Conservation (phyloP, 108 stramenopile genomes). For the Stephanodiscus minutulus region DNA sequence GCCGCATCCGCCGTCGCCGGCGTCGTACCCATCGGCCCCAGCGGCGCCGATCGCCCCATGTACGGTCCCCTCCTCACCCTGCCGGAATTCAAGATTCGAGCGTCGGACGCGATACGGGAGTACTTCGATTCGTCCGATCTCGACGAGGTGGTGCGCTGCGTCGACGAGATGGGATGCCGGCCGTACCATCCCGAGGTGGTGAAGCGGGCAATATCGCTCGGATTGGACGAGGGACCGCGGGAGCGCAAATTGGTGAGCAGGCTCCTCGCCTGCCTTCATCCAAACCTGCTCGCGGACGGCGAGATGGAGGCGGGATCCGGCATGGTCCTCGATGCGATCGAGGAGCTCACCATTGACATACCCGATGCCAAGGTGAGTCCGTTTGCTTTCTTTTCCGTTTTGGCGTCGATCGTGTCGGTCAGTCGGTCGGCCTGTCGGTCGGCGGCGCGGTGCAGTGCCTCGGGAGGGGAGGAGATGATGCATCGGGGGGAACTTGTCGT, state of each 20-base stretch:
- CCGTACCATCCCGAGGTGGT: slow-evolving; percentile 83
- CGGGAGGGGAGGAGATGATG: no score
- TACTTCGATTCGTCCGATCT: slow-evolving; percentile 81
- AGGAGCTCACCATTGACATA: slow-evolving; percentile 87
- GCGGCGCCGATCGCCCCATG: no score
- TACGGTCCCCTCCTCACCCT: slow-evolving; percentile 83
- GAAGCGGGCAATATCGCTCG: slow-evolving; percentile 76
- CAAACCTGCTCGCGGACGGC: slow-evolving; percentile 67
- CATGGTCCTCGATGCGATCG: slow-evolving; percentile 79
- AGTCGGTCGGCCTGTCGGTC: no score
- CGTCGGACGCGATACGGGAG: slow-evolving; percentile 63
- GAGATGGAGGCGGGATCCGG: slow-evolving; percentile 88
- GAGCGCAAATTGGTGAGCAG: slow-evolving; percentile 85
- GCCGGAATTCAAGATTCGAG: slow-evolving; percentile 87
- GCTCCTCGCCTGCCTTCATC: slow-evolving; percentile 87
- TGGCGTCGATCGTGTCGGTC: no score
- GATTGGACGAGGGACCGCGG: slow-evolving; percentile 80
- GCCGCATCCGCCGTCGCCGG: background rate
- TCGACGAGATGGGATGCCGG: slow-evolving; percentile 75
- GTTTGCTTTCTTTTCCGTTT: no score
- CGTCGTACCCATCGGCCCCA: no score
- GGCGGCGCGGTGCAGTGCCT: no score
- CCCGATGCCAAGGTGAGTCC: no score
- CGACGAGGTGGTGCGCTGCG: slow-evolving; percentile 76
- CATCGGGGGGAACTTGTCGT: no score